Evolutionary conservation across 148 eudicot genomes (phyloP).

Genomic region (Beta vulgaris): DNA sequence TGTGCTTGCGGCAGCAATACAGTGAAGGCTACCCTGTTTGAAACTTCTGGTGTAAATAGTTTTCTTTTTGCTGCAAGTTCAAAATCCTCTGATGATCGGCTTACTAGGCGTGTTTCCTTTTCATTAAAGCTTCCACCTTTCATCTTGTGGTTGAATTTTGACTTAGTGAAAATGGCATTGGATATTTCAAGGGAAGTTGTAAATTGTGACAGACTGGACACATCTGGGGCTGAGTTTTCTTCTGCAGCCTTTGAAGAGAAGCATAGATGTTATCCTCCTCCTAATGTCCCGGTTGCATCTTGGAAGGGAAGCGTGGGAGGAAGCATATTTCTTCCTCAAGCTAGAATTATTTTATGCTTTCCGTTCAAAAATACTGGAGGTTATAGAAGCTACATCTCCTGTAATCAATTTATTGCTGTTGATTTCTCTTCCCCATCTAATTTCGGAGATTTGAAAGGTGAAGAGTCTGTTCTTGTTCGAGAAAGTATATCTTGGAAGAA

Average conservation of each 20-base stretch:
- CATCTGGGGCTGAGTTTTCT: conserved; percentile 16
- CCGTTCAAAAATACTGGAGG: conserved; percentile 42
- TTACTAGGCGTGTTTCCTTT: conserved; percentile 46
- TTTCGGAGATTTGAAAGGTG: conserved; percentile 35
- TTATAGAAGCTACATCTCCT: conserved; percentile 48
- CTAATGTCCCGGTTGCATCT: conserved; percentile 26
- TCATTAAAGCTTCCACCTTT: conserved; percentile 71
- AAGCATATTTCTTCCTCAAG: conserved; percentile 57
- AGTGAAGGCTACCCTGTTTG: conserved; percentile 58
- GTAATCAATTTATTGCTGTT: conserved; percentile 74
- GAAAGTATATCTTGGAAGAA: conserved; percentile 34
- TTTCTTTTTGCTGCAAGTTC: conserved; percentile 46
- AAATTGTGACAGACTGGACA: conserved; percentile 32
- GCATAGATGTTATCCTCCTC: conserved; percentile 25
- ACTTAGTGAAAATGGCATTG: conserved; percentile 36
- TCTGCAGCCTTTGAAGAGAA: conserved; percentile 32
- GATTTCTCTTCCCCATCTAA: conserved; percentile 47
- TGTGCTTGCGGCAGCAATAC: conserved; percentile 31
- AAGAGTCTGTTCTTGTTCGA: conserved; percentile 28
- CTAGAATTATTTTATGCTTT: conserved; percentile 68
- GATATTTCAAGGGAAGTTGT: conserved; percentile 42
- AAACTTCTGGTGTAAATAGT: conserved; percentile 49
- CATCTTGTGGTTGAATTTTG: conserved; percentile 62
- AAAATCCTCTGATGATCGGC: conserved; percentile 33
- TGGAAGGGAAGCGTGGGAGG: conserved; percentile 40